Evolutionary conservation across 1,284 basidiomycete species (phyloP).

Genomic region (Moniliella sp.): DNA sequence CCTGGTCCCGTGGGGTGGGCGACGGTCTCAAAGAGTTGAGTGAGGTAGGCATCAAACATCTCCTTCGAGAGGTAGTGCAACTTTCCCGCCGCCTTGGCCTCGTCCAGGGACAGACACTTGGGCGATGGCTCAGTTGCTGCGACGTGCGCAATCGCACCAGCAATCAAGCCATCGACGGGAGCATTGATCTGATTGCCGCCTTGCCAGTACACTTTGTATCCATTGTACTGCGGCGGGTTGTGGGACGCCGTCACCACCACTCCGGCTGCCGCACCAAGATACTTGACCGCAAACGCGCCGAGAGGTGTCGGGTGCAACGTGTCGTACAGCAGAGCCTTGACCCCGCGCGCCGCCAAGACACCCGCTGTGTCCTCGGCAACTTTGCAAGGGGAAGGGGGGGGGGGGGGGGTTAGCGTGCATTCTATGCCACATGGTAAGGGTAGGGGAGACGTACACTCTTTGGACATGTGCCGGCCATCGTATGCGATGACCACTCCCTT

Average conservation of each 20-base stretch:
- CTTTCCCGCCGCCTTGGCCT: conserved; percentile 4
- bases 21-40: conserved; percentile 4
- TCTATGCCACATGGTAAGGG: background rate
- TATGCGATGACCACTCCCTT: conserved; percentile 24
- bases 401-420: background rate
- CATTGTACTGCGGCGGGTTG: conserved; percentile 25
- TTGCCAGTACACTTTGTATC: conserved; percentile 12
- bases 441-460: conserved; percentile 3
- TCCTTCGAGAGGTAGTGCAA: conserved; percentile 8
- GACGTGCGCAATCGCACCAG: conserved; percentile 11
- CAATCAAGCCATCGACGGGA: conserved; percentile 17
- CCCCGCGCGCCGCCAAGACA: conserved; percentile 12
- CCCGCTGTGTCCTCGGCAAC: conserved; percentile 14
- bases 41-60: conserved; percentile 12
- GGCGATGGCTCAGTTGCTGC: conserved; percentile 2
- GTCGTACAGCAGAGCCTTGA: conserved; percentile 8
- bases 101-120: background rate
- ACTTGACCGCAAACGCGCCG: conserved; percentile 18
- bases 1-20: background rate
- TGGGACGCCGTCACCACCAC: conserved; percentile 22
- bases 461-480: conserved; percentile 18
- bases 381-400: background rate
- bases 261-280: conserved; percentile 14
- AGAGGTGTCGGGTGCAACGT: conserved; percentile 13
- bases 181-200: conserved; percentile 20